Evolutionary conservation across 371 early-diverging fungal genomes (phyloP).

Genomic region (Mucor mucedo): DNA sequence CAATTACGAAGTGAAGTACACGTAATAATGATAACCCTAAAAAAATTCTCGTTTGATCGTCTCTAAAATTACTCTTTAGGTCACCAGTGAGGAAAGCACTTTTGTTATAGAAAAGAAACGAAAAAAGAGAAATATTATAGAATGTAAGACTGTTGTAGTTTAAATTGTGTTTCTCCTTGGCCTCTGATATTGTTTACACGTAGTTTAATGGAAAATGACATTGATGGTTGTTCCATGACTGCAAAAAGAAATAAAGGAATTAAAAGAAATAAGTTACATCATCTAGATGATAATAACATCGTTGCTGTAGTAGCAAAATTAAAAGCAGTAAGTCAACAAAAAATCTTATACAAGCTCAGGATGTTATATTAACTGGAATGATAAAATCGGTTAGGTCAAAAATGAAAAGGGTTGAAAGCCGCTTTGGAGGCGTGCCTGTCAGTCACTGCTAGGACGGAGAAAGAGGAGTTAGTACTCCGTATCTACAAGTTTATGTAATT

Average conservation of each 20-base stretch:
- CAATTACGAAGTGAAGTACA: slow-evolving; percentile 16
- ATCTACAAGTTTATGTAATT: slow-evolving; percentile 1
- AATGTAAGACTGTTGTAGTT: slow-evolving; percentile 13
- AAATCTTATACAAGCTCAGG: slow-evolving; percentile 12
- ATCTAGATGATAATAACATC: slow-evolving; percentile 6
- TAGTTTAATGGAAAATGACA: slow-evolving; percentile 16
- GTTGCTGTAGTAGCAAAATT: slow-evolving; percentile 9
- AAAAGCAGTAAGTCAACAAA: slow-evolving; percentile 12
- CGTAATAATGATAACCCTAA: slow-evolving; percentile 8
- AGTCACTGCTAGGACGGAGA: background rate
- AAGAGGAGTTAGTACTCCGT: slow-evolving; percentile 1
- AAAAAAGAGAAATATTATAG: slow-evolving; percentile 10
- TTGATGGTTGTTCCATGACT: slow-evolving; percentile 5
- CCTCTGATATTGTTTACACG: slow-evolving; percentile 18
- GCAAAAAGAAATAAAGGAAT: slow-evolving; percentile 12
- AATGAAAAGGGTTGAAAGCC: background rate
- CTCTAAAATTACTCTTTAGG: slow-evolving; percentile 17
- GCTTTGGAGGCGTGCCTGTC: background rate
- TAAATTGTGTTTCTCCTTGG: slow-evolving; percentile 13
- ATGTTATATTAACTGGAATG: slow-evolving; percentile 1
- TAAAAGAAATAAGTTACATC: slow-evolving; percentile 17
- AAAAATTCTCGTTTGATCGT: slow-evolving; percentile 15
- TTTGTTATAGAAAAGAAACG: no score
- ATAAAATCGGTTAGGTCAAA: background rate
- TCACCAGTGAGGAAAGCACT: background rate